These are phyloP conservation scores for Leishmania lainsoni DNA, from an alignment of 208 protist species.

Conservation along the genomic window DNA sequence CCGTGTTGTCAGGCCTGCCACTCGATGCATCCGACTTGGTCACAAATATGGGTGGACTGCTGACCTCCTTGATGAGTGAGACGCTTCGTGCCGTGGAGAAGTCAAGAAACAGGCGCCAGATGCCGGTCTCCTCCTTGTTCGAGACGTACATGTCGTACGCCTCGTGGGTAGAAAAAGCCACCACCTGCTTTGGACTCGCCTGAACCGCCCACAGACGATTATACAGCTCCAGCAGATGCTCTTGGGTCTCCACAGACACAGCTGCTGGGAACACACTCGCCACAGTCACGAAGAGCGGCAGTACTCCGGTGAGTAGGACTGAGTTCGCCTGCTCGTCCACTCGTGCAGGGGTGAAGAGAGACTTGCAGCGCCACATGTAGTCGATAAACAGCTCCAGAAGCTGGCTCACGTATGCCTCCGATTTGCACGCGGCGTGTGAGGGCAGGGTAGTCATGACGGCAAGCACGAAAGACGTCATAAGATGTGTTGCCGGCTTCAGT, in stretches of 20 bases:
- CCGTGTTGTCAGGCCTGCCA: conserved; percentile 32
- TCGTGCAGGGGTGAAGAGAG: conserved; percentile 12
- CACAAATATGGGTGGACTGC: conserved; percentile 48
- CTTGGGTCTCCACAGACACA: conserved; percentile 39
- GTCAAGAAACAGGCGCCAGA: conserved; percentile 72
- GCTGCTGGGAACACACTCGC: conserved; percentile 56
- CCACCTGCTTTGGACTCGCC: conserved; percentile 21
- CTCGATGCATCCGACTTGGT: conserved; percentile 30
- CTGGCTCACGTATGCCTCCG: conserved; percentile 31
- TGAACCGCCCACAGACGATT: conserved; percentile 8
- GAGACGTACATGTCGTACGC: conserved; percentile 76
- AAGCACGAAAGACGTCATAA: conserved; percentile 80
- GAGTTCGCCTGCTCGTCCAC: conserved; percentile 42
- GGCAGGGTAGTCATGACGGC: conserved; percentile 42
- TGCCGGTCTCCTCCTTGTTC: conserved; percentile 19
- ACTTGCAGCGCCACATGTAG: conserved; percentile 29
- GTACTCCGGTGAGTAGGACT: conserved; percentile 67
- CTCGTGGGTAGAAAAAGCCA: conserved; percentile 75
- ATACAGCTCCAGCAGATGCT: conserved; percentile 41
- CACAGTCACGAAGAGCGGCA: conserved; percentile 73
- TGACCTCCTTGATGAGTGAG: conserved; percentile 52
- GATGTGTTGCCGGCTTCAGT: conserved; percentile 40
- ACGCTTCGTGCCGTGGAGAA: conserved; percentile 62
- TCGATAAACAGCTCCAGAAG: conserved; percentile 57
- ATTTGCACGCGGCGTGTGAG: conserved; percentile 9